Percentiles rank a stretch among this genome's conserved stretches.
phyloP scores from a whole-genome alignment of 108 stramenopile species.

The Nannochloropsis salina region DNA sequence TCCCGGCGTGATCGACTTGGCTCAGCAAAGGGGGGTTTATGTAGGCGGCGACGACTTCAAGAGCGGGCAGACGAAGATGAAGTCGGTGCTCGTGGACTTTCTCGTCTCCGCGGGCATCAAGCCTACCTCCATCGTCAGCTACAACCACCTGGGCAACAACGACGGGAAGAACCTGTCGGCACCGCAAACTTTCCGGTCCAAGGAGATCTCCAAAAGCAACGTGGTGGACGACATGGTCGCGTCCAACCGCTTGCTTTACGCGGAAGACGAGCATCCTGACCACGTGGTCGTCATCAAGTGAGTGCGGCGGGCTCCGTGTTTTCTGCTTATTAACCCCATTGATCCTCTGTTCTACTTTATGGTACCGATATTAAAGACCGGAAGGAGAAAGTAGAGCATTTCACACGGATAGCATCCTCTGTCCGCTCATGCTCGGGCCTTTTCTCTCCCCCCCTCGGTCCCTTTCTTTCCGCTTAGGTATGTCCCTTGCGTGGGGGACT shows the following conservation, averaged over 20 bases:
- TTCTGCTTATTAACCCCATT: background rate
- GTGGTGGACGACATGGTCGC: conserved; percentile 99
- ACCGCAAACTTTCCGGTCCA: conserved; percentile 92
- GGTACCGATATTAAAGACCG: too few species aligned
- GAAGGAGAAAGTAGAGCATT: too few species aligned
- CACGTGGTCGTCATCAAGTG: conserved; percentile 73
- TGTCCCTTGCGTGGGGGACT: conserved; percentile 93
- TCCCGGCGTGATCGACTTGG: conserved; percentile 89
- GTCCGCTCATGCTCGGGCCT: background rate
- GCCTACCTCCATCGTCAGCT: conserved; percentile 89
- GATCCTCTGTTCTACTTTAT: too few species aligned
- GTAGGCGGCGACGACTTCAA: conserved; percentile 98
- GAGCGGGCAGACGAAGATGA: conserved; percentile 97
- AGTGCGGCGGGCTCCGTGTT: background rate
- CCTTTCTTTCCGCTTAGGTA: conserved; percentile 68
- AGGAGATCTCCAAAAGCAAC: conserved; percentile 96
- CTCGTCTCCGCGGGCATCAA: conserved; percentile 93
- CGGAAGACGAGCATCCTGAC: conserved; percentile 92
- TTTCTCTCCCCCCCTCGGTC: background rate
- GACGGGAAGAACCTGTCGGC: conserved; percentile 93
- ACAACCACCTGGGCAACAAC: conserved; percentile 98
- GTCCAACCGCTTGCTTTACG: conserved; percentile 87
- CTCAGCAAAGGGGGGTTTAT: conserved; percentile 66
- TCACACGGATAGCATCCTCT: too few species aligned
- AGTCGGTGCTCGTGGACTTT: conserved; percentile 92